Evolutionary conservation across 2,329 filamentous ascomycete genomes (phyloP), one percentile per base, ranked within the genome.

Genomic region (Gyromitra esculenta): DNA sequence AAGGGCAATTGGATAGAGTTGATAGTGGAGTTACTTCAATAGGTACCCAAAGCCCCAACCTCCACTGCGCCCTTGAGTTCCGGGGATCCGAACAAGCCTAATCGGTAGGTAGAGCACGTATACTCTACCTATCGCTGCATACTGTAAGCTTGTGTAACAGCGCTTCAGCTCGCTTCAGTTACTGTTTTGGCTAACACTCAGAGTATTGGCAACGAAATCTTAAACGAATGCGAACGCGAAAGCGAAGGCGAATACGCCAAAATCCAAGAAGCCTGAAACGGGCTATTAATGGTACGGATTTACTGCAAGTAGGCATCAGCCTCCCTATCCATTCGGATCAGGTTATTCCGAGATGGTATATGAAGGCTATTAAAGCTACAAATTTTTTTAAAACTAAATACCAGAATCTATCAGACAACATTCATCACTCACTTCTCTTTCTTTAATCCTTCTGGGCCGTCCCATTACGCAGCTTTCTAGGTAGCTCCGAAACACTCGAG

Each of bases 221-320:
- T 25, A 31, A 11, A 25, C 50, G 50, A 54, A 54, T n/a, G 15
- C 54, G 31, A 37, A 57, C 15, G 31, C 31, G 54, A 52, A 52
- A n/a, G 18, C 39, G 60, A 52, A 54, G 39, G 39, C 63, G 43
- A 52, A 54, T 65, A 50, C 62, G 41, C 11, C 7, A 57, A 57
- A 18, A 39, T 54, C 52, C 8, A 18, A 7, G 5, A 35, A 48
- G 3, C 15, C 11, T 39, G 59, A 8, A 63, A 25, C 9, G 39
- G 59, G 39, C 21, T 25, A 35, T 31, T 8, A 25, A 48, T 8
- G n/a, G 13, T 25, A 35, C 18, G 39, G 13, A 63, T 35, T 35
- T 62, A 11, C 13, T 25, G 9, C 18, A 5, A 25, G 8, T 25
- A 15, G 18, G 8, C 13, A 31, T 57, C 31, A 57, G 31, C 54